Evolutionary conservation across 2,329 filamentous ascomycete genomes (phyloP).

Genomic region (Phialocephala subalpina): DNA sequence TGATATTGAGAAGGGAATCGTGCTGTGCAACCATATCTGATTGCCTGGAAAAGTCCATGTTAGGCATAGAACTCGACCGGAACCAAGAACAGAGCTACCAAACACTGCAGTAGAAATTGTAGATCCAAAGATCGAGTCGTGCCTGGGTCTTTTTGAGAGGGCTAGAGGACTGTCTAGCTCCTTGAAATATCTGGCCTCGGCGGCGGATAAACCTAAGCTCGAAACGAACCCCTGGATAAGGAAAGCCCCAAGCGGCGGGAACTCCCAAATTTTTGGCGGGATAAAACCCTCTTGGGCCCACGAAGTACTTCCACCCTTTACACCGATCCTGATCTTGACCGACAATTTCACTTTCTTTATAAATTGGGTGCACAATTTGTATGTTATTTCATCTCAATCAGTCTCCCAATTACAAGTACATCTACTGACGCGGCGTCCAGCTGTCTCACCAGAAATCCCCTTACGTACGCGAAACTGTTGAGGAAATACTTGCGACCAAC

Average conservation of each 20-base stretch:
- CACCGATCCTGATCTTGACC: not conserved
- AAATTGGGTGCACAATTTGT: not conserved
- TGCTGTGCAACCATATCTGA: constrained; percentile 6
- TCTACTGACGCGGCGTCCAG: constrained; percentile 23
- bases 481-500: constrained; percentile 28
- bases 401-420: constrained; percentile 17
- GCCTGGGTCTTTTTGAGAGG: not conserved
- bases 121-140: constrained; percentile 4
- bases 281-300: constrained; percentile 18
- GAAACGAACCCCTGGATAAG: constrained; percentile 9
- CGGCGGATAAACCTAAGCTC: constrained; percentile 12
- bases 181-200: not conserved
- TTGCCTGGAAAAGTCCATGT: not conserved
- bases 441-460: constrained; percentile 16
- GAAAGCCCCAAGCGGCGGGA: constrained; percentile 5
- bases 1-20: not conserved
- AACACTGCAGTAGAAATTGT: not conserved
- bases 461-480: not conserved
- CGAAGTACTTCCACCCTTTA: constrained; percentile 9
- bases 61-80: not conserved
- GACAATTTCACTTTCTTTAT: not conserved
- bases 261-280: constrained; percentile 23
- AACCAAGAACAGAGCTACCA: not conserved
- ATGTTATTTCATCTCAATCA: not conserved
- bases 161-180: not conserved